Conservation (phyloP, 805 yeast species). For the Phaffomyces antillensis region DNA sequence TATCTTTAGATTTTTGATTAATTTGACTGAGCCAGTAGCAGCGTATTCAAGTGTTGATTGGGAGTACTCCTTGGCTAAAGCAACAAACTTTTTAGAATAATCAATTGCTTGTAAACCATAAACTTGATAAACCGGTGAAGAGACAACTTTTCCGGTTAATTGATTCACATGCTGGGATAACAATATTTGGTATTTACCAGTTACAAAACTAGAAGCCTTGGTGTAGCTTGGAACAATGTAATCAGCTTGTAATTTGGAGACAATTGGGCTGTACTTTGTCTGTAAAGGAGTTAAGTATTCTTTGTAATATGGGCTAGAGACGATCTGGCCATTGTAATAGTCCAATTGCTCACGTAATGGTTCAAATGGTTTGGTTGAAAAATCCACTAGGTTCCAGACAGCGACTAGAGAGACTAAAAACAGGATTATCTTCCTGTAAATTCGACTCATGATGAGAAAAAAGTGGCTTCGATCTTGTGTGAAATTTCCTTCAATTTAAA, state of each 20-base stretch:
- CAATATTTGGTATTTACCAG: slow-evolving; percentile 10
- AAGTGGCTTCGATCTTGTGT: too few relatives aligned
- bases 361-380: slow-evolving; percentile 16
- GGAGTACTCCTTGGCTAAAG: background rate
- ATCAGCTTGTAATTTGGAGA: background rate
- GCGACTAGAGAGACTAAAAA: slow-evolving; percentile 9
- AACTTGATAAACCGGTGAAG: slow-evolving; percentile 5
- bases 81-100: background rate
- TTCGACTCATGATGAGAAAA: background rate
- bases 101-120: background rate
- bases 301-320: slow-evolving; percentile 11
- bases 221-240: slow-evolving; percentile 10
- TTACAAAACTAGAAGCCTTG: background rate
- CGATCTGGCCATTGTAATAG: slow-evolving; percentile 1
- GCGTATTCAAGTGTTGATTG: background rate
- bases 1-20: background rate
- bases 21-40: background rate
- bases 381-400: slow-evolving; percentile 16
- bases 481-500: too few relatives aligned
- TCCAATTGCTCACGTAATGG: slow-evolving; percentile 16
- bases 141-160: slow-evolving; percentile 1
- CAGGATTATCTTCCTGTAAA: slow-evolving; percentile 11
- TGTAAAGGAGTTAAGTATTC: slow-evolving; percentile 16
- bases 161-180: slow-evolving; percentile 10
- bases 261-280: slow-evolving; percentile 7